A percentile compares a stretch with the other conserved stretches of the same genome.
These are phyloP conservation scores for Aspergillus persii DNA, from an alignment of 2,329 filamentous ascomycete genomes.

Conservation along the genomic window DNA sequence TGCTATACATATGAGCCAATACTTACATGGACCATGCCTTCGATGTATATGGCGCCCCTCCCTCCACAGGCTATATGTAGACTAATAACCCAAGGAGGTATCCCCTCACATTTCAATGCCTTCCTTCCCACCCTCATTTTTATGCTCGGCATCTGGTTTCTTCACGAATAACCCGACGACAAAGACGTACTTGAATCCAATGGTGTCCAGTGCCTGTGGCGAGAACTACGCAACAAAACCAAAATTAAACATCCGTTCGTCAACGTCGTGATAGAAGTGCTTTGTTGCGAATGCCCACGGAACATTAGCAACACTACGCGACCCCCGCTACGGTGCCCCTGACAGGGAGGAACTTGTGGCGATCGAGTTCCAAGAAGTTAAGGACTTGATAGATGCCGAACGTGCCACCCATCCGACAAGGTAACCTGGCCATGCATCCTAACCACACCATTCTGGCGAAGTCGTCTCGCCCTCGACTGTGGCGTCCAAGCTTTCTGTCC, in stretches of 20 bases:
- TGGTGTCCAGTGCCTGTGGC: no score
- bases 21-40: no score
- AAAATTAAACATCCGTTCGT: no score
- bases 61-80: no score
- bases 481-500: slow-evolving; percentile 49
- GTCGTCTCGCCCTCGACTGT: slow-evolving; percentile 45
- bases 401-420: slow-evolving; percentile 27
- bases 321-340: slow-evolving; percentile 16
- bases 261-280: no score
- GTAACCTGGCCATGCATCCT: slow-evolving; percentile 40
- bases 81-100: slow-evolving; percentile 28
- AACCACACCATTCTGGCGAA: slow-evolving; percentile 45
- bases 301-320: slow-evolving; percentile 14
- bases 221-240: no score
- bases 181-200: no score
- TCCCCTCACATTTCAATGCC: slow-evolving; percentile 42
- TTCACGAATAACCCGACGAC: slow-evolving; percentile 27
- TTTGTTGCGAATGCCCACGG: slow-evolving; percentile 5
- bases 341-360: slow-evolving; percentile 32
- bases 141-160: slow-evolving; percentile 27
- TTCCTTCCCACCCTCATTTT: slow-evolving; percentile 38
- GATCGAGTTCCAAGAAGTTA: slow-evolving; percentile 38
- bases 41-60: no score
- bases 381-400: slow-evolving; percentile 38
- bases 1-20: no score